phyloP scores from a whole-genome alignment of 371 early-diverging fungal species.

The Mortierella sp. region DNA sequence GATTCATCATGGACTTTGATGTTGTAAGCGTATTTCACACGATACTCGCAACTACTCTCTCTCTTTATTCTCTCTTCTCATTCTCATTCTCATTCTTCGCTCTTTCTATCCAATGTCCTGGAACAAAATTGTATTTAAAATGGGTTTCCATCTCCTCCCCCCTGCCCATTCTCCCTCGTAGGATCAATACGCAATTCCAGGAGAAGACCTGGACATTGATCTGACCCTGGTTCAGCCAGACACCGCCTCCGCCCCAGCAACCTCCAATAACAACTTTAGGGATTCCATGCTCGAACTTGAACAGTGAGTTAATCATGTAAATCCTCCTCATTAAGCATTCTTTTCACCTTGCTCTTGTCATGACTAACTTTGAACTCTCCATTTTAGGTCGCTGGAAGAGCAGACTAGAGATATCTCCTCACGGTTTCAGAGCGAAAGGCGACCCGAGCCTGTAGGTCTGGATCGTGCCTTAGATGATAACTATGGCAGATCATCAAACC shows the following conservation, averaged over 20 bases:
- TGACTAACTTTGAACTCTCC: too few relatives aligned
- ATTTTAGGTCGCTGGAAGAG: conserved; percentile 28
- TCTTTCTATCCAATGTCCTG: background rate
- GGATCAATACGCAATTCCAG: conserved; percentile 31
- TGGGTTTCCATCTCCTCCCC: background rate
- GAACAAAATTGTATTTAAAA: background rate
- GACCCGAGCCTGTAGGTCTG: conserved; percentile 46
- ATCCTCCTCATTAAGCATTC: background rate
- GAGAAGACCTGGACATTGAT: conserved; percentile 38
- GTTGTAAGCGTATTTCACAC: conserved; percentile 17
- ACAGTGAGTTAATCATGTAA: conserved; percentile 19
- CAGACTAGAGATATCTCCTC: conserved; percentile 42
- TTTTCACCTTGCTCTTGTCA: background rate
- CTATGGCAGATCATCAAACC: conserved; percentile 11
- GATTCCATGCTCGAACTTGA: conserved; percentile 43
- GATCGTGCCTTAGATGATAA: conserved; percentile 33
- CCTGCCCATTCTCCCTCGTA: conserved; percentile 3
- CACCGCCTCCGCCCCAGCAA: background rate
- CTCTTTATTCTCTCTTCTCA: background rate
- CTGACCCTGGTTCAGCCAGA: conserved; percentile 2
- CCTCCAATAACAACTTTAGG: background rate
- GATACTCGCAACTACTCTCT: background rate
- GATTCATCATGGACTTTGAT: conserved; percentile 22
- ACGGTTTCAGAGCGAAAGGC: conserved; percentile 35
- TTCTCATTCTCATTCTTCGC: background rate